A percentile compares a stretch with the other conserved stretches of the same genome.
phyloP scores from a whole-genome alignment of 768 basidiomycete species.

The Naganishia vishniacii region DNA sequence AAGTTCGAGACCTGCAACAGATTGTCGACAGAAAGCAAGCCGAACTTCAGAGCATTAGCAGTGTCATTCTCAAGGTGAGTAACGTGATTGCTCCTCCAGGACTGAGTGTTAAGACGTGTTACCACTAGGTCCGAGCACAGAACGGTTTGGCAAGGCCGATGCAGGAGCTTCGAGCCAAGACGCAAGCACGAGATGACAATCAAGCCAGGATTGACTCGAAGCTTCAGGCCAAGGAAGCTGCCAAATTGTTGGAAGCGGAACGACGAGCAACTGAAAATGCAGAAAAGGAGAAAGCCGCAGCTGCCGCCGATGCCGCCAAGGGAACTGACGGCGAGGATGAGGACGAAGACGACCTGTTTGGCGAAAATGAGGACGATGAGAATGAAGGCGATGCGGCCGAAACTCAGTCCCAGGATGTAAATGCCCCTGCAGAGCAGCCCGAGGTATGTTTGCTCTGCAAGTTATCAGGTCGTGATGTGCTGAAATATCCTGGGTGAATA shows the following conservation, averaged over 20 bases:
- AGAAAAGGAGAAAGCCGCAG: slow-evolving; percentile 8
- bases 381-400: neutral
- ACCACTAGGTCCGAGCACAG: slow-evolving; percentile 6
- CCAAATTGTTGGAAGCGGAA: slow-evolving; percentile 3
- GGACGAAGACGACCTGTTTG: slow-evolving; percentile 19
- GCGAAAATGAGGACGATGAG: slow-evolving; percentile 14
- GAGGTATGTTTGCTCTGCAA: neutral
- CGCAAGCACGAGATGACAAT: slow-evolving; percentile 19
- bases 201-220: slow-evolving; percentile 23
- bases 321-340: slow-evolving; percentile 20
- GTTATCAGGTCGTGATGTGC: neutral
- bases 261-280: slow-evolving; percentile 15
- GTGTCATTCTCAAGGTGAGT: slow-evolving; percentile 9
- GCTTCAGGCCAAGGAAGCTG: slow-evolving; percentile 21
- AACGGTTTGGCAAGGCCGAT: neutral
- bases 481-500: neutral
- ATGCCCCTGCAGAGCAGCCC: neutral
- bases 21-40: slow-evolving; percentile 21
- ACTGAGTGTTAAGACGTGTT: neutral
- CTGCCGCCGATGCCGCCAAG: slow-evolving; percentile 16
- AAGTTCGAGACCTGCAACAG: slow-evolving; percentile 20
- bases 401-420: neutral
- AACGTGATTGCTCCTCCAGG: neutral
- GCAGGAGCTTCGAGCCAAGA: slow-evolving; percentile 20
- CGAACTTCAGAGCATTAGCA: slow-evolving; percentile 22